Percentiles rank a stretch among this genome's conserved stretches.
phyloP scores from a whole-genome alignment of 2,329 filamentous ascomycete genomes.

The Colletotrichum sp. region DNA sequence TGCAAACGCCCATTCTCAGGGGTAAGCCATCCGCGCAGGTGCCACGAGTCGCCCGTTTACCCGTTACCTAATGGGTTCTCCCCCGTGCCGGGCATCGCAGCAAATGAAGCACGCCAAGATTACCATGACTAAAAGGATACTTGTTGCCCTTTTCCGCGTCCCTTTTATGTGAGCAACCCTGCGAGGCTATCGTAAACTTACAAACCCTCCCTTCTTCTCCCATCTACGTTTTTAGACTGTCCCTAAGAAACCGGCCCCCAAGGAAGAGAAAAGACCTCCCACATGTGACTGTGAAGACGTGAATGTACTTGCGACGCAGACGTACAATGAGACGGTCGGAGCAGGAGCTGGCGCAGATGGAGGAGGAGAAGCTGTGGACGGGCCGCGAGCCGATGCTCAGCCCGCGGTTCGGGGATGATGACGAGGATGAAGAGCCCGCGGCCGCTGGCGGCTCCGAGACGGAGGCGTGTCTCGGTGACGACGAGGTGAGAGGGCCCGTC shows the following conservation, averaged over 20 bases:
- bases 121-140: slow-evolving; percentile 13
- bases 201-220: background rate
- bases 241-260: background rate
- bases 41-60: background rate
- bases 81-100: slow-evolving; percentile 12
- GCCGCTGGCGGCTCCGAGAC: slow-evolving; percentile 12
- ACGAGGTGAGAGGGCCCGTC: background rate
- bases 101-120: slow-evolving; percentile 13
- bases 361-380: slow-evolving; percentile 13
- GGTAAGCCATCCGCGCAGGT: background rate
- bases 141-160: background rate
- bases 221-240: background rate
- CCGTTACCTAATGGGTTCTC: slow-evolving; percentile 13
- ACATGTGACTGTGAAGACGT: background rate
- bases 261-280: background rate
- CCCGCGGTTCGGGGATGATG: background rate
- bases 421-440: background rate
- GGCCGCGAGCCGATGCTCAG: background rate
- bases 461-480: slow-evolving; percentile 14
- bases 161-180: background rate
- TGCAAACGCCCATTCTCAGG: background rate
- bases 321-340: slow-evolving; percentile 9
- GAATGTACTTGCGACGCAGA: slow-evolving; percentile 20
- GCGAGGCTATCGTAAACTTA: background rate
- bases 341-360: background rate